Conservation (phyloP, 805 yeast genomes). For the Ogataea glucozyma region DNA sequence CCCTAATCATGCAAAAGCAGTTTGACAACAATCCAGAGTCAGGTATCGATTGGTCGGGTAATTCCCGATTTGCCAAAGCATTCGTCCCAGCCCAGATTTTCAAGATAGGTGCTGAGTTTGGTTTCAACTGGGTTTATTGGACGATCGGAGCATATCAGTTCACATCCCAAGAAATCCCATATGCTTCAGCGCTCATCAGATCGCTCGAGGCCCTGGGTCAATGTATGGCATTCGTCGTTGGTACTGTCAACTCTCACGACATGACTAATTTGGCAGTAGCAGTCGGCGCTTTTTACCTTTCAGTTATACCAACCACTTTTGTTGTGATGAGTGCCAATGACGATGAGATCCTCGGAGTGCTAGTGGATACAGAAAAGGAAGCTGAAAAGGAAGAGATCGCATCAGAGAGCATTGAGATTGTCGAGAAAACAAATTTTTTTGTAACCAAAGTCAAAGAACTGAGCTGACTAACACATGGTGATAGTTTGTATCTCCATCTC, state of each 20-base stretch:
- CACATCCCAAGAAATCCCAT: slow-evolving; percentile 22
- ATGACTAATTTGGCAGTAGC: slow-evolving; percentile 29
- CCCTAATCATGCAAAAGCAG: slow-evolving; percentile 17
- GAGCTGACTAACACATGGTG: no score
- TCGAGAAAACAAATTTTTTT: background rate
- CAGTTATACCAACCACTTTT: slow-evolving; percentile 5
- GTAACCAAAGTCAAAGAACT: no score
- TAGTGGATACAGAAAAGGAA: background rate
- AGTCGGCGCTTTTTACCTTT: slow-evolving; percentile 24
- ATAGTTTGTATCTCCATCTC: no score
- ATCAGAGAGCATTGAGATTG: no score
- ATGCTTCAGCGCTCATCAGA: slow-evolving; percentile 27
- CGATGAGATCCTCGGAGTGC: background rate
- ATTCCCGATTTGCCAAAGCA: slow-evolving; percentile 18
- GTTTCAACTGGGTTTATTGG: slow-evolving; percentile 32
- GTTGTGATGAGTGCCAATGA: background rate
- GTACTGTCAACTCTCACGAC: slow-evolving; percentile 26
- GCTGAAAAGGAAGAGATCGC: background rate
- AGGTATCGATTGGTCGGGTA: slow-evolving; percentile 25
- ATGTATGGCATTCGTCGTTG: slow-evolving; percentile 23
- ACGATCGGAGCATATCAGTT: slow-evolving; percentile 26
- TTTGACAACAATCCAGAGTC: slow-evolving; percentile 8
- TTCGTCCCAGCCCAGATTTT: slow-evolving; percentile 28
- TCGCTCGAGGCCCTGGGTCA: slow-evolving; percentile 28
- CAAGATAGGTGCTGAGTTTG: slow-evolving; percentile 25